Conservation (phyloP, 78 protist species). For the Planoprotostelium fungivorum region DNA sequence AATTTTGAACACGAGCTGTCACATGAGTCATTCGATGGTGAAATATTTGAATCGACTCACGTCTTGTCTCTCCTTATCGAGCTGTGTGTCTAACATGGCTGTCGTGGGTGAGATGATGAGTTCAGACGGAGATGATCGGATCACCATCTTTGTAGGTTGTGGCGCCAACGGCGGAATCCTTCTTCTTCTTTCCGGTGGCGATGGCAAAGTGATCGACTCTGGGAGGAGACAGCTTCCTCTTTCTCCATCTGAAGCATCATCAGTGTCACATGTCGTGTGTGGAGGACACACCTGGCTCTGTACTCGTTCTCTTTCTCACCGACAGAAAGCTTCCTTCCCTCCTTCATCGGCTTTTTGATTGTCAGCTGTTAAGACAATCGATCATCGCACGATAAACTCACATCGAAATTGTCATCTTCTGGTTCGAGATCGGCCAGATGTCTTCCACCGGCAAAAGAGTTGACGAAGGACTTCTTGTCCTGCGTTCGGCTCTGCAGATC, state of each 20-base stretch:
- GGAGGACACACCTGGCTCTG: background rate
- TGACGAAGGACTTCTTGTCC: background rate
- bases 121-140: too few species aligned
- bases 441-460: background rate
- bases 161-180: too few species aligned
- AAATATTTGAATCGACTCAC: too few species aligned
- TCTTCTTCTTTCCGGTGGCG: background rate
- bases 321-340: background rate
- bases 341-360: background rate
- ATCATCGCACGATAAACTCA: background rate
- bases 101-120: too few species aligned
- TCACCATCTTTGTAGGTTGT: background rate
- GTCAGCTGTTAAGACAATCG: background rate
- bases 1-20: too few species aligned
- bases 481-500: background rate
- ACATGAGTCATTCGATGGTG: too few species aligned
- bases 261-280: background rate
- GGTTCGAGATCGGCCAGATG: background rate
- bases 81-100: too few species aligned
- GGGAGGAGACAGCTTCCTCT: slow-evolving; percentile 38
- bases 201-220: slow-evolving; percentile 46
- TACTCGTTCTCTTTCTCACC: background rate
- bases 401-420: background rate
- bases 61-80: too few species aligned
- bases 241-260: slow-evolving; percentile 37